Base-by-base conservation (phyloP, 345 rosid species). In the Brassica incana region DNA sequence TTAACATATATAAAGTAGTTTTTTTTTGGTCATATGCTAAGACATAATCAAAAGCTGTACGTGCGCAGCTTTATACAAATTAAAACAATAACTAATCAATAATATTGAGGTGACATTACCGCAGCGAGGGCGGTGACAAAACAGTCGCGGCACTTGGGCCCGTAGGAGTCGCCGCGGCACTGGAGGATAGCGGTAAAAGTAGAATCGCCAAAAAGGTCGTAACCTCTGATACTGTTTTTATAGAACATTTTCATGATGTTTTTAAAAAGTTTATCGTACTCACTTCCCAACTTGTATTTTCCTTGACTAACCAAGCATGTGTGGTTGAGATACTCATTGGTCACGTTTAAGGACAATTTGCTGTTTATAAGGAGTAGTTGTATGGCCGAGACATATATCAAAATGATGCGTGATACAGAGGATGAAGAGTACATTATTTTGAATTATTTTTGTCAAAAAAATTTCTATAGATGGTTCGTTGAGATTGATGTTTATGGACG, bases 81-180 rank as follows among this genome's bases (percentile, higher is more conserved):
- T 1, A 50, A 50, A 15, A 50, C 6, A 9, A 40, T 8, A 50
- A 8, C 25, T 15, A 6, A 52, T 52, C 16, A 52, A 56, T 16
- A 56, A 16, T 56, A 56, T 8, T 15, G 61, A 56, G 7, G 38
- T n/a, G 65, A 15, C 16, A 29, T 67, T 75, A 75, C 78, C 66
- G 40, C 78, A 3, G 16, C 16, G 1, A 66, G 1, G 40, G 72
- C 78, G 2, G 72, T 67, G 43, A 27, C 5, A 48, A 48, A 48
- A 15, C 54, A 48, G 16, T 48, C 54, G 15, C n/a, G 54, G 54
- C 54, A 48, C 4, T 48, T 48, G 15, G 15, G 1, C 54, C 54
- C 54, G 54, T 48, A 48, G 54, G 54, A 48, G 16, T 48, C 54
- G n/a, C 54, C 54, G n/a, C 54, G 54, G 54, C 54, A 48, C 54